A percentile compares a stretch with the other conserved stretches of the same genome.
Evolutionary conservation across 2,329 filamentous ascomycete species (phyloP).

Genomic region (Thermothelomyces thermophilus): DNA sequence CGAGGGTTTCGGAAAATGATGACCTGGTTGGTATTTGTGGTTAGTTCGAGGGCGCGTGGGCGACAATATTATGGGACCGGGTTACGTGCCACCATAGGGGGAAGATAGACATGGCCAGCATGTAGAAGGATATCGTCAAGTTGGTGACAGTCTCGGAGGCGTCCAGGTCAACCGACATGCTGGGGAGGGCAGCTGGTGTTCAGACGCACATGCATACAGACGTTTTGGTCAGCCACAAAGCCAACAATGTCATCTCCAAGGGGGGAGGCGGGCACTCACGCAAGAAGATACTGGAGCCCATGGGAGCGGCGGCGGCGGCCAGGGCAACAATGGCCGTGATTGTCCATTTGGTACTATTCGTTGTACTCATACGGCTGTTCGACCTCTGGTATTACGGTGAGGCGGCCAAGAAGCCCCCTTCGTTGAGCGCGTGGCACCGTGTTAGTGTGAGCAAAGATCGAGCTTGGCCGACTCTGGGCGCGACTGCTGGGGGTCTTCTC

Average conservation of each 20-base stretch:
- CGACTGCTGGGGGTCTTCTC: not conserved
- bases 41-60: too few relatives aligned
- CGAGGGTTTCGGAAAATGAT: slow-evolving; percentile 66
- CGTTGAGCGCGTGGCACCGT: slow-evolving; percentile 43
- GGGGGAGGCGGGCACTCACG: slow-evolving; percentile 45
- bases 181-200: slow-evolving; percentile 64
- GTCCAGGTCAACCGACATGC: slow-evolving; percentile 56
- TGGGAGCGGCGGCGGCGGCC: slow-evolving; percentile 69
- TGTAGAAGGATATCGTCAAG: slow-evolving; percentile 70
- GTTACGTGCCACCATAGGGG: slow-evolving; percentile 67
- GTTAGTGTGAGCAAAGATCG: slow-evolving; percentile 35
- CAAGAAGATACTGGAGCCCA: slow-evolving; percentile 79
- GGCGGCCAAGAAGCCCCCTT: slow-evolving; percentile 64
- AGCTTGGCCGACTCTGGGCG: slow-evolving; percentile 29
- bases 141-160: slow-evolving; percentile 63
- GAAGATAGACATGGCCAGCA: slow-evolving; percentile 77
- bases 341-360: slow-evolving; percentile 71
- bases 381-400: slow-evolving; percentile 72
- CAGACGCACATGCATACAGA: too few relatives aligned
- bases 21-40: slow-evolving; percentile 44
- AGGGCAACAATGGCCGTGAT: slow-evolving; percentile 73
- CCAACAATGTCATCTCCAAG: not conserved
- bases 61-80: not conserved
- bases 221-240: not conserved
- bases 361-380: slow-evolving; percentile 68